Percentiles rank a stretch among this genome's conserved stretches.
phyloP scores from a whole-genome alignment of 2,329 filamentous ascomycete species.

The Talaromyces sp. region DNA sequence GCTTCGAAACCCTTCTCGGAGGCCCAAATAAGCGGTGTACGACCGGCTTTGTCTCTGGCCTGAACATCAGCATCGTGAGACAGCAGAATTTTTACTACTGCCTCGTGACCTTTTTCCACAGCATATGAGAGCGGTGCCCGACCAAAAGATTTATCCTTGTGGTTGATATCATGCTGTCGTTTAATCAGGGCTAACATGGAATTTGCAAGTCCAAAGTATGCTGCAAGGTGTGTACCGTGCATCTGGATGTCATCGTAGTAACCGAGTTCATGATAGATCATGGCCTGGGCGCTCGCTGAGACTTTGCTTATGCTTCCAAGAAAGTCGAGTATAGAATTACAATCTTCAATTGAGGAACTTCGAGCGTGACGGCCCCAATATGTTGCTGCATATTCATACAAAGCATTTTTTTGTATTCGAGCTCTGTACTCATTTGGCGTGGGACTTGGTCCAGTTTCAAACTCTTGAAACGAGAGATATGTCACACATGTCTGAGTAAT shows the following conservation, averaged over 20 bases:
- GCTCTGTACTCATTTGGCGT: conserved; percentile 17
- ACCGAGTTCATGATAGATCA: conserved; percentile 6
- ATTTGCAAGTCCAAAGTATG: conserved; percentile 12
- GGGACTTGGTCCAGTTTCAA: conserved; percentile 22
- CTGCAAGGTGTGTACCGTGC: conserved; percentile 10
- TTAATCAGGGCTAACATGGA: conserved; percentile 3
- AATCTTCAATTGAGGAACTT: not conserved
- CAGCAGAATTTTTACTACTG: conserved; percentile 5
- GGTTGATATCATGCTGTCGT: not conserved
- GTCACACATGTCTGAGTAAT: conserved; percentile 34
- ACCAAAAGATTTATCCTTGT: conserved; percentile 10
- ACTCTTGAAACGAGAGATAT: conserved; percentile 36
- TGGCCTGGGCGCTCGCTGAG: conserved; percentile 1
- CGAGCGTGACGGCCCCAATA: conserved; percentile 25
- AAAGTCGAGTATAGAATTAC: not conserved
- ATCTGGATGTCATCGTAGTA: conserved; percentile 14
- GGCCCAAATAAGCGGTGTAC: conserved; percentile 4
- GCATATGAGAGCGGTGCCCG: conserved; percentile 7
- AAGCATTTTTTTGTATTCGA: conserved; percentile 15
- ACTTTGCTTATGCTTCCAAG: conserved; percentile 4
- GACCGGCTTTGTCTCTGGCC: not conserved
- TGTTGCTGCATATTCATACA: conserved; percentile 27
- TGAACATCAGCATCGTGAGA: not conserved
- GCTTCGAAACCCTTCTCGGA: conserved; percentile 1
- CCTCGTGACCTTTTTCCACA: conserved; percentile 2